phyloP scores from a whole-genome alignment of 768 basidiomycete species.

The Panaeolus cyanescens region DNA sequence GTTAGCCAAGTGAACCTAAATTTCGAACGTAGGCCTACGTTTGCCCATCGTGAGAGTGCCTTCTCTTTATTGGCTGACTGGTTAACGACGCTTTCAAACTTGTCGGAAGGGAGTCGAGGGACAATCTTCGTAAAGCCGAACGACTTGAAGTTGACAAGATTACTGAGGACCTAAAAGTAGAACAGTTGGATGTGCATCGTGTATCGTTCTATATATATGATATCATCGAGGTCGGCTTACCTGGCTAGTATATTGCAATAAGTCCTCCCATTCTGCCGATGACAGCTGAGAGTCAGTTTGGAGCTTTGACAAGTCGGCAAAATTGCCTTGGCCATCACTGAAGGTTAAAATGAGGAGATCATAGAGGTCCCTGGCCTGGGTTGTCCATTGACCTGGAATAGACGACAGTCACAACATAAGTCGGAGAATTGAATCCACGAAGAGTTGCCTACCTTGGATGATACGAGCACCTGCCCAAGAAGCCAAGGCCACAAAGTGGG shows the following conservation, averaged over 20 bases:
- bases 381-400: conserved; percentile 71
- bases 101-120: conserved; percentile 62
- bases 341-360: conserved; percentile 74
- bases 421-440: background rate
- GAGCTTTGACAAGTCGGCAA: conserved; percentile 58
- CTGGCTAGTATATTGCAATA: conserved; percentile 76
- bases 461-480: conserved; percentile 86
- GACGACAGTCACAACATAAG: background rate
- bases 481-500: conserved; percentile 69
- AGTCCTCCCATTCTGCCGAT: conserved; percentile 63
- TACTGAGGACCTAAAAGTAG: conserved; percentile 48
- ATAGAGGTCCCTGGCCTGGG: conserved; percentile 65
- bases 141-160: conserved; percentile 74
- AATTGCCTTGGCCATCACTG: conserved; percentile 51
- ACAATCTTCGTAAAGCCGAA: conserved; percentile 89
- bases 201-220: background rate
- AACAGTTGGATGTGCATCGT: background rate
- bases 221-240: conserved; percentile 34
- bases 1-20: background rate
- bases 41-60: conserved; percentile 62
- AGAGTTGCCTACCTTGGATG: conserved; percentile 55
- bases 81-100: conserved; percentile 64
- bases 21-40: conserved; percentile 38
- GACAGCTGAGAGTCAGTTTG: conserved; percentile 55
- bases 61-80: conserved; percentile 59